These are phyloP conservation scores for Solanum megistacrolobum DNA, from an alignment of 257 asterid species.

Conservation along the genomic window DNA sequence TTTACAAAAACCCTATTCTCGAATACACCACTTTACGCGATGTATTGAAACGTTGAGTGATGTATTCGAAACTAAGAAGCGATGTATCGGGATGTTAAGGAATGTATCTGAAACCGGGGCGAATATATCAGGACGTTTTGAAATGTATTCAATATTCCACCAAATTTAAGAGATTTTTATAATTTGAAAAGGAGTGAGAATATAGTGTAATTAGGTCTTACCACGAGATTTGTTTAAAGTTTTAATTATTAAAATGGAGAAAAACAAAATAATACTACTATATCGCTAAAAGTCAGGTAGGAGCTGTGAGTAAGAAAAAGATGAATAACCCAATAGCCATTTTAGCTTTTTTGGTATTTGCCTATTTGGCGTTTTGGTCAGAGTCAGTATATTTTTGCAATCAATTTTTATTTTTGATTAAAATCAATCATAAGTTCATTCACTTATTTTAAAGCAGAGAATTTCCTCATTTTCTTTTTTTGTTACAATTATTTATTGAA, in stretches of 20 bases:
- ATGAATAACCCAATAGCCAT: neutral
- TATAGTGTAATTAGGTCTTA: too few relatives aligned
- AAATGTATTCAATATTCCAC: rapidly evolving
- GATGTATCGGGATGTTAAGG: too few relatives aligned
- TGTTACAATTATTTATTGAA: neutral
- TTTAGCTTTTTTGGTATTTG: neutral
- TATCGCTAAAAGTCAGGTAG: neutral
- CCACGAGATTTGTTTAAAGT: too few relatives aligned
- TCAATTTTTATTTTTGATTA: neutral
- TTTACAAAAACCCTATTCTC: too few relatives aligned
- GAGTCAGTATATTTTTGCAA: neutral
- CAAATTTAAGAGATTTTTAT: too few relatives aligned
- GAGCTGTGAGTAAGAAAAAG: neutral
- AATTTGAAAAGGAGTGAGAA: too few relatives aligned
- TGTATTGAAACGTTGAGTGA: too few relatives aligned
- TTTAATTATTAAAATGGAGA: too few relatives aligned
- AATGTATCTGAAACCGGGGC: too few relatives aligned
- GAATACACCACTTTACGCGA: too few relatives aligned
- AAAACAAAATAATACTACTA: neutral
- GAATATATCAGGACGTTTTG: too few relatives aligned
- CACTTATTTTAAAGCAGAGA: neutral
- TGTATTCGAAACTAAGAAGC: too few relatives aligned
- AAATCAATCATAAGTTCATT: neutral
- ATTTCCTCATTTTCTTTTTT: neutral
- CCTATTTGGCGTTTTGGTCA: neutral